These are phyloP conservation scores for Globisporangium lucens DNA, from an alignment of 352 stramenopile species.

Conservation along the genomic window DNA sequence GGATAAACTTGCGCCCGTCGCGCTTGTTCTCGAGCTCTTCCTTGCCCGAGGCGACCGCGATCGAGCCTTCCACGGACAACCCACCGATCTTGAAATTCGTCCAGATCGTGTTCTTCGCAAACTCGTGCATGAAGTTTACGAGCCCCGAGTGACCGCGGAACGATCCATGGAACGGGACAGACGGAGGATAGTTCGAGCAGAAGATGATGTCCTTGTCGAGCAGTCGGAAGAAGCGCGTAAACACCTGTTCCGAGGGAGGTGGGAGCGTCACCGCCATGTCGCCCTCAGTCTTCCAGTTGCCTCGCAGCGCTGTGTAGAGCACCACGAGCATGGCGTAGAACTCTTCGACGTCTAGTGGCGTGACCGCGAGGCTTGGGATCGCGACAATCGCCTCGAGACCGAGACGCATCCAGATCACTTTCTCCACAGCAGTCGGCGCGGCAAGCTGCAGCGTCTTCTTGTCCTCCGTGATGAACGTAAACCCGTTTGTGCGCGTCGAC, in stretches of 20 bases:
- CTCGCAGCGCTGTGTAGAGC: constrained; percentile 74
- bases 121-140: constrained; percentile 78
- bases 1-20: constrained; percentile 80
- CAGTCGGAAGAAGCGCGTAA: constrained; percentile 84
- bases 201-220: constrained; percentile 87
- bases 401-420: constrained; percentile 87
- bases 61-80: constrained; percentile 77
- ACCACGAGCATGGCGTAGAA: constrained; percentile 90
- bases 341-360: constrained; percentile 84
- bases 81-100: constrained; percentile 87
- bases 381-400: constrained; percentile 83
- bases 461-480: constrained; percentile 88
- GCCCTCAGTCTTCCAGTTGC: constrained; percentile 79
- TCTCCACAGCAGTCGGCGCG: constrained; percentile 75
- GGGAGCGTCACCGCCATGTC: constrained; percentile 88
- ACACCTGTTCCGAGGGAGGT: constrained; percentile 82
- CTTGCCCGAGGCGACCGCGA: constrained; percentile 80
- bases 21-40: constrained; percentile 86
- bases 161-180: constrained; percentile 83
- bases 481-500: constrained; percentile 70
- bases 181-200: constrained; percentile 86
- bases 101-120: constrained; percentile 75
- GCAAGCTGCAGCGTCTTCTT: constrained; percentile 82
- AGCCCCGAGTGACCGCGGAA: constrained; percentile 72
- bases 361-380: constrained; percentile 71